Conservation (phyloP, 768 basidiomycete genomes). For the Lactifluus subvellereus region DNA sequence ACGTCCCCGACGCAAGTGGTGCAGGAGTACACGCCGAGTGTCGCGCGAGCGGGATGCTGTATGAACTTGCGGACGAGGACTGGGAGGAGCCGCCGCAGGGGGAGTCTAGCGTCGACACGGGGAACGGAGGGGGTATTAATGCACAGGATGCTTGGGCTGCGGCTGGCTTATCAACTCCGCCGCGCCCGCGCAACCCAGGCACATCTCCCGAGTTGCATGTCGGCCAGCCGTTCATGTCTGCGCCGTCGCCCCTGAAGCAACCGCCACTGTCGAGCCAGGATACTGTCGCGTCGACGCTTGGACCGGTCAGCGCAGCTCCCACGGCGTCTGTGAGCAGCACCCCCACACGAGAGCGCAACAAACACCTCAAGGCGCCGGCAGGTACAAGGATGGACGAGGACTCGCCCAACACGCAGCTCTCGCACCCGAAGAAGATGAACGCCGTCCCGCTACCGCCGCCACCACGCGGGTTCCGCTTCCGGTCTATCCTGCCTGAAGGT, state of each 20-base stretch:
- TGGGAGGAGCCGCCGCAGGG: conserved; percentile 43
- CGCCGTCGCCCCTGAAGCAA: conserved; percentile 33
- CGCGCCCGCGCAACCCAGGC: conserved; percentile 6
- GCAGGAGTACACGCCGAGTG: conserved; percentile 46
- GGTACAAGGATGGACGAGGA: conserved; percentile 27
- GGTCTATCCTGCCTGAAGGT: conserved; percentile 55
- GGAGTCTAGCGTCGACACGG: conserved; percentile 21
- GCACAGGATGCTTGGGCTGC: conserved; percentile 17
- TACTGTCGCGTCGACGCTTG: conserved; percentile 2
- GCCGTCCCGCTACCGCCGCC: conserved; percentile 50
- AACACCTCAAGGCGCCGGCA: conserved; percentile 8
- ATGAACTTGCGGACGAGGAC: conserved; percentile 71
- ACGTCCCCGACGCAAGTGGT: conserved; percentile 41
- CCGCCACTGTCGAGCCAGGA: conserved; percentile 31
- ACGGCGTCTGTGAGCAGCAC: conserved; percentile 22
- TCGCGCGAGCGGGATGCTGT: conserved; percentile 66
- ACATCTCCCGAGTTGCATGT: conserved; percentile 12
- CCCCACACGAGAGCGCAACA: neutral
- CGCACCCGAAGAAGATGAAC: conserved; percentile 33
- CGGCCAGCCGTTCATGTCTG: conserved; percentile 29
- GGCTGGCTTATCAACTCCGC: conserved; percentile 5
- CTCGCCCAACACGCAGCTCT: conserved; percentile 28
- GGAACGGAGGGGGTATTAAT: conserved; percentile 31
- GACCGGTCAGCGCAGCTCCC: neutral
- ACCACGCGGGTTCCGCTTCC: conserved; percentile 64